phyloP scores from a whole-genome alignment of 2,329 filamentous ascomycete species.

The Trichoderma brevicompactum region DNA sequence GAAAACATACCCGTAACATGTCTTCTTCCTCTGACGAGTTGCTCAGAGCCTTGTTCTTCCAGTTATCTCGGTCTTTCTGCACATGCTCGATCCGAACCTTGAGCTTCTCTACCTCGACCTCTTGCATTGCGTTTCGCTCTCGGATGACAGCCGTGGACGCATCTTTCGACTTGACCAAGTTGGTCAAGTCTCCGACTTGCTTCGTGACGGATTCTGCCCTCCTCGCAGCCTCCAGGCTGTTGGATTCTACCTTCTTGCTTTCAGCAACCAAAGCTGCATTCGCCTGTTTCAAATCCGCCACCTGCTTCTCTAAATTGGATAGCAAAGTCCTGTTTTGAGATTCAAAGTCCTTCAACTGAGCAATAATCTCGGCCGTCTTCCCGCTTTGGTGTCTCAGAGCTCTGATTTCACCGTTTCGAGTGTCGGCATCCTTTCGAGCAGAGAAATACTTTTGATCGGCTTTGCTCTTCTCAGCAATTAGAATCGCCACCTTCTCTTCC shows the following conservation, averaged over 20 bases:
- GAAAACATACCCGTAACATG: slow-evolving; percentile 75
- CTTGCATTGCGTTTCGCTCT: slow-evolving; percentile 64
- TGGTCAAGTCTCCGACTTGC: slow-evolving; percentile 78
- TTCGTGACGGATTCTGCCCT: slow-evolving; percentile 72
- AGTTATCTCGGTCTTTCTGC: slow-evolving; percentile 81
- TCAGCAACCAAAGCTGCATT: slow-evolving; percentile 73
- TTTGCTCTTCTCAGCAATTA: slow-evolving; percentile 89
- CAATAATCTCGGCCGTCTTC: slow-evolving; percentile 91
- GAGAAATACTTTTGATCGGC: slow-evolving; percentile 98
- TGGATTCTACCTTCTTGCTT: slow-evolving; percentile 74
- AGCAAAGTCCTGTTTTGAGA: slow-evolving; percentile 74
- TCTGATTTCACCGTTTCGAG: slow-evolving; percentile 78
- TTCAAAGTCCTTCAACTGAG: slow-evolving; percentile 90
- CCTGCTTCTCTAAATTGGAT: slow-evolving; percentile 87
- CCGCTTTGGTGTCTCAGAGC: slow-evolving; percentile 79
- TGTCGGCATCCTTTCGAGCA: slow-evolving; percentile 91
- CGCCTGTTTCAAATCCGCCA: slow-evolving; percentile 79
- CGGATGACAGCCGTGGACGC: slow-evolving; percentile 55
- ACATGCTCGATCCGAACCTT: slow-evolving; percentile 76
- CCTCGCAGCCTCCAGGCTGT: slow-evolving; percentile 70
- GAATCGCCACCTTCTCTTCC: slow-evolving; percentile 76
- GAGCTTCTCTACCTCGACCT: slow-evolving; percentile 79
- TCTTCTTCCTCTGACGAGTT: slow-evolving; percentile 84
- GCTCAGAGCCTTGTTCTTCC: slow-evolving; percentile 80
- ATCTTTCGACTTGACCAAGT: slow-evolving; percentile 76